Evolutionary conservation across 495 filamentous ascomycete species (phyloP).

Genomic region (Hyaloscypha bicolor): DNA sequence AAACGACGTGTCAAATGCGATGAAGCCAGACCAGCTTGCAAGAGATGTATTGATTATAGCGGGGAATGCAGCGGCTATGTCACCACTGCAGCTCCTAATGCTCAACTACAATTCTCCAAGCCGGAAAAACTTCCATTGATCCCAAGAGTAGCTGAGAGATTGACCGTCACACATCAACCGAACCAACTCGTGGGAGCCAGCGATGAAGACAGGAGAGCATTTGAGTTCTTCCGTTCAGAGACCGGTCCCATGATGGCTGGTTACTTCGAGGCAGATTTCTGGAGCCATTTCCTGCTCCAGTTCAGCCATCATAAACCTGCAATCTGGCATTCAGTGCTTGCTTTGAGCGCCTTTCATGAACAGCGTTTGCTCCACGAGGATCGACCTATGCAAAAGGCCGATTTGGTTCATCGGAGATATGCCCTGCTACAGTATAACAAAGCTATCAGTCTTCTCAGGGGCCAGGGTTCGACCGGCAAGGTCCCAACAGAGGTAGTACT

Average conservation of each 20-base stretch:
- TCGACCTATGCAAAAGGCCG: background rate
- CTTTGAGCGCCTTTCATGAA: slow-evolving; percentile 43
- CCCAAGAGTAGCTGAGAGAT: slow-evolving; percentile 1
- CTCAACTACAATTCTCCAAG: background rate
- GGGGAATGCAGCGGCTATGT: background rate
- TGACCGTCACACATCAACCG: background rate
- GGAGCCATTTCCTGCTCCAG: slow-evolving; percentile 57
- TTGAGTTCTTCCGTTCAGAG: slow-evolving; percentile 57
- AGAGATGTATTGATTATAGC: background rate
- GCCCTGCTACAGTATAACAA: slow-evolving; percentile 11
- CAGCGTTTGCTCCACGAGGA: background rate
- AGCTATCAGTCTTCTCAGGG: slow-evolving; percentile 1
- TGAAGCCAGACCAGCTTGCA: background rate
- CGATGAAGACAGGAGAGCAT: slow-evolving; percentile 51
- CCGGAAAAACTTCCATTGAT: background rate
- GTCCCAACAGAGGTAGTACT: slow-evolving; percentile 2
- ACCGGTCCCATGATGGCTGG: slow-evolving; percentile 58
- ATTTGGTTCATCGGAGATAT: background rate
- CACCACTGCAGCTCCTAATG: background rate
- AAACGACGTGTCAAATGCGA: background rate
- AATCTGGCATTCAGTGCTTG: slow-evolving; percentile 63
- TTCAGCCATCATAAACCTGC: slow-evolving; percentile 59
- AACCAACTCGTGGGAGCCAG: slow-evolving; percentile 17
- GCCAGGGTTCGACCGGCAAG: background rate
- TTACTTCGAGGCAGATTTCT: slow-evolving; percentile 61